A percentile compares a stretch with the other conserved stretches of the same genome.
Evolutionary conservation across 176 grass and related monocot genomes (phyloP).

Genomic region (Musa troglodytarum): DNA sequence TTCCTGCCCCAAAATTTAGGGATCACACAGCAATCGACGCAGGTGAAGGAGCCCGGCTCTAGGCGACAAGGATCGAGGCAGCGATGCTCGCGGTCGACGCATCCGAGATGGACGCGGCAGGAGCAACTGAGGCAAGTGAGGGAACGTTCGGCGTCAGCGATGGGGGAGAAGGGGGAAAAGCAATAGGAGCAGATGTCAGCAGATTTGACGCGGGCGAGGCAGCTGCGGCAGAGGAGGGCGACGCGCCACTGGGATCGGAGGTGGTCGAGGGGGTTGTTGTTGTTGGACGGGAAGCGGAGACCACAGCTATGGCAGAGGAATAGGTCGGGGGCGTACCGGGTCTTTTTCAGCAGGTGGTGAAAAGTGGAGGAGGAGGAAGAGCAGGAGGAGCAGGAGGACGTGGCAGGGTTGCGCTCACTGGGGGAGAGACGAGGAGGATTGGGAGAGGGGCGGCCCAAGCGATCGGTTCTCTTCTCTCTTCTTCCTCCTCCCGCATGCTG

Average conservation of each 20-base stretch:
- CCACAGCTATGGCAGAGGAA: slow-evolving; percentile 50
- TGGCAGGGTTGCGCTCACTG: neutral
- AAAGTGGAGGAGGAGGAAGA: neutral
- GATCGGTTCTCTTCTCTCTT: neutral
- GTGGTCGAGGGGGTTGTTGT: slow-evolving; percentile 19
- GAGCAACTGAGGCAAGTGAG: slow-evolving; percentile 44
- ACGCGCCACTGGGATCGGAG: slow-evolving; percentile 69
- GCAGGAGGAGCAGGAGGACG: neutral
- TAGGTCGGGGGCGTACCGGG: slow-evolving; percentile 36
- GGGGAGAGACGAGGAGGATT: slow-evolving; percentile 5
- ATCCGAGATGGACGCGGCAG: slow-evolving; percentile 40
- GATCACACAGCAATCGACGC: slow-evolving; percentile 50
- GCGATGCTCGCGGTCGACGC: slow-evolving; percentile 53
- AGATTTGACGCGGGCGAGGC: slow-evolving; percentile 39
- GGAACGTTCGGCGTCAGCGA: slow-evolving; percentile 21
- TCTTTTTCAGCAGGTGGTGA: neutral
- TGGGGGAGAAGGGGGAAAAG: slow-evolving; percentile 32
- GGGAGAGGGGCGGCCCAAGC: neutral
- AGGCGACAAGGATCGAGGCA: slow-evolving; percentile 18
- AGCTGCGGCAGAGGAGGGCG: slow-evolving; percentile 58
- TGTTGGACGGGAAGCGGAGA: slow-evolving; percentile 30
- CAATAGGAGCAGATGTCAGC: slow-evolving; percentile 70
- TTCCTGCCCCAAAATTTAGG: slow-evolving; percentile 15
- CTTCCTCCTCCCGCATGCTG: neutral
- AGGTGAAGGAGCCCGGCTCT: slow-evolving; percentile 37